A percentile compares a stretch with the other conserved stretches of the same genome.
Evolutionary conservation across 2,329 filamentous ascomycete genomes (phyloP).

Genomic region (Dactylonectria macrodidyma): DNA sequence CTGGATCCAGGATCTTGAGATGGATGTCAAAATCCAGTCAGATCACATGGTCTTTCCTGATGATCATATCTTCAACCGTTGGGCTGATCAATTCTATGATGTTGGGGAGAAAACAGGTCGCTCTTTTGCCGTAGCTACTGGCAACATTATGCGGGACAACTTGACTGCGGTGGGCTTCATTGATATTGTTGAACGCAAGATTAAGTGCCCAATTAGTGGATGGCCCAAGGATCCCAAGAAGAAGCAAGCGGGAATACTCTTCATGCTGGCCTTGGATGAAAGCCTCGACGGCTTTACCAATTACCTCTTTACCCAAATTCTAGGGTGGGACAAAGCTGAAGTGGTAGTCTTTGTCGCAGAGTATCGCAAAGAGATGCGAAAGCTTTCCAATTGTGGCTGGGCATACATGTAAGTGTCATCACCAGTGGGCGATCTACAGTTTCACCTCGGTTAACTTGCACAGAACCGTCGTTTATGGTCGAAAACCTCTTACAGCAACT

Average conservation of each 20-base stretch:
- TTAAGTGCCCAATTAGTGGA: conserved; percentile 3
- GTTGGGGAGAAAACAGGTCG: conserved; percentile 1
- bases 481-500: no score
- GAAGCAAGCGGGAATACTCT: background rate
- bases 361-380: conserved; percentile 16
- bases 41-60: conserved; percentile 8
- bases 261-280: conserved; percentile 9
- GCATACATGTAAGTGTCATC: background rate
- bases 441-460: background rate
- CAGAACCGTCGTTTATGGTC: conserved; percentile 16
- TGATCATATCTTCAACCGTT: conserved; percentile 13
- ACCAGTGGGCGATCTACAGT: no score
- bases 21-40: conserved; percentile 12
- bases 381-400: conserved; percentile 13
- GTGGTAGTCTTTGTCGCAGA: conserved; percentile 7
- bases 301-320: conserved; percentile 2
- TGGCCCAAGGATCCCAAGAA: conserved; percentile 12
- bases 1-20: conserved; percentile 14
- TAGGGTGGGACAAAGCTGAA: conserved; percentile 9
- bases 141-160: conserved; percentile 8
- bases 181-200: conserved; percentile 15
- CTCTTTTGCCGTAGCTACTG: background rate
- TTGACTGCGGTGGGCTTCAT: conserved; percentile 13
- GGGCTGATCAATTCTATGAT: conserved; percentile 1
- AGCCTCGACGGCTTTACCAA: conserved; percentile 15